Evolutionary conservation across 202 grass and related monocot genomes (phyloP).

Genomic region (Cymbopogon flexuosus): DNA sequence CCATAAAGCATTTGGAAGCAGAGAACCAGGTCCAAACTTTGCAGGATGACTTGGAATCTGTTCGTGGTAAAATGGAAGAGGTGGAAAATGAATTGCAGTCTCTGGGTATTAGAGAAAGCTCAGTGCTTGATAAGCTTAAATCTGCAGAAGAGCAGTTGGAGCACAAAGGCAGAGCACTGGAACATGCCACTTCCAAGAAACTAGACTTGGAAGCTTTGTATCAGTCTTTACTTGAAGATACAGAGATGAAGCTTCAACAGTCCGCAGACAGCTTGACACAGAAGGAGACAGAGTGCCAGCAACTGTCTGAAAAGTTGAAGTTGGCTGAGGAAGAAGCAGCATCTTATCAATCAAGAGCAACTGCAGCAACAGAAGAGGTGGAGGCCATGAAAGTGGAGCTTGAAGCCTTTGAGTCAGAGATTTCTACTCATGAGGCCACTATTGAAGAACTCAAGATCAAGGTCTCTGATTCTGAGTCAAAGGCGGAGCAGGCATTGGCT

Average conservation of each 20-base stretch:
- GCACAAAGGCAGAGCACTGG: conserved; percentile 59
- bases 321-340: conserved; percentile 45
- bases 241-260: conserved; percentile 59
- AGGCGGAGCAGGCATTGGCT: conserved; percentile 41
- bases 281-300: conserved; percentile 56
- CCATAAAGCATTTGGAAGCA: conserved; percentile 54
- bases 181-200: conserved; percentile 69
- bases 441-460: conserved; percentile 60
- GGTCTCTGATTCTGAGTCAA: conserved; percentile 41
- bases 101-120: conserved; percentile 49
- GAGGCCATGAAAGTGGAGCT: conserved; percentile 75
- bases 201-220: conserved; percentile 59
- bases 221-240: conserved; percentile 75
- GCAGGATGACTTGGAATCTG: conserved; percentile 50
- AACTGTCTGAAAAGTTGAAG: conserved; percentile 56
- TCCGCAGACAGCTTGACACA: conserved; percentile 46
- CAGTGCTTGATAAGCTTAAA: conserved; percentile 61
- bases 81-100: conserved; percentile 51
- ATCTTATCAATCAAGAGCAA: conserved; percentile 51
- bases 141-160: conserved; percentile 75
- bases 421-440: conserved; percentile 60
- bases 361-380: conserved; percentile 52
- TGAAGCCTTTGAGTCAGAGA: conserved; percentile 59
- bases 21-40: conserved; percentile 46
- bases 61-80: conserved; percentile 45